Evolutionary conservation across 2,329 filamentous ascomycete genomes (phyloP).

Genomic region (Gliomastix tumulicola): DNA sequence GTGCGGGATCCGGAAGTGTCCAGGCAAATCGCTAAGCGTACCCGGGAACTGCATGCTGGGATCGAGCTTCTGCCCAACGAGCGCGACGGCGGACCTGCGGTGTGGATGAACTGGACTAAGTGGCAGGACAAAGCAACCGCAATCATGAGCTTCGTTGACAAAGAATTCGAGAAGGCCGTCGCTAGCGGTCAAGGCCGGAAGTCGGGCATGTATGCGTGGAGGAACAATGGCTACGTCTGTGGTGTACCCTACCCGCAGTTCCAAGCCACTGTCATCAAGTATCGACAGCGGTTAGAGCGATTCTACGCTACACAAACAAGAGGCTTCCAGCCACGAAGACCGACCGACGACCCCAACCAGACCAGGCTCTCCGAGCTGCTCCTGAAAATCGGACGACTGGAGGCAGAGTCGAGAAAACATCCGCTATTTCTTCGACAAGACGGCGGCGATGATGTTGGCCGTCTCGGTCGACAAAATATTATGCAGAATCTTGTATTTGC

Average conservation of each 20-base stretch:
- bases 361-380: too few relatives aligned
- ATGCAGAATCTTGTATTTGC: slow-evolving; percentile 80
- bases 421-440: too few relatives aligned
- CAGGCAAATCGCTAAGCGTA: slow-evolving; percentile 91
- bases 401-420: too few relatives aligned
- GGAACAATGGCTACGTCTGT: slow-evolving; percentile 66
- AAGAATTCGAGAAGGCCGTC: slow-evolving; percentile 38
- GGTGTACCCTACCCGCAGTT: slow-evolving; percentile 80
- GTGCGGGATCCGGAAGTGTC: slow-evolving; percentile 77
- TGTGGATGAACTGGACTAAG: slow-evolving; percentile 92
- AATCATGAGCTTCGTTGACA: slow-evolving; percentile 49
- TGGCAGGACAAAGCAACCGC: slow-evolving; percentile 67
- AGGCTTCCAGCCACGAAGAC: too few relatives aligned
- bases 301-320: too few relatives aligned
- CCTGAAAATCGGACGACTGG: too few relatives aligned
- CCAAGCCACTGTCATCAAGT: slow-evolving; percentile 65
- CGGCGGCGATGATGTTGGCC: too few relatives aligned
- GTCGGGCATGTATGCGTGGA: slow-evolving; percentile 47
- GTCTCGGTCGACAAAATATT: slow-evolving; percentile 58
- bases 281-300: slow-evolving; percentile 65
- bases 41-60: slow-evolving; percentile 92
- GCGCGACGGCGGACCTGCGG: slow-evolving; percentile 68
- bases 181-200: slow-evolving; percentile 11
- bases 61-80: slow-evolving; percentile 80
- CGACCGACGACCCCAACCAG: too few relatives aligned